Percentiles rank a stretch among this genome's conserved stretches.
phyloP scores from a whole-genome alignment of 2,329 filamentous ascomycete genomes.

The Colletotrichum kahawae region DNA sequence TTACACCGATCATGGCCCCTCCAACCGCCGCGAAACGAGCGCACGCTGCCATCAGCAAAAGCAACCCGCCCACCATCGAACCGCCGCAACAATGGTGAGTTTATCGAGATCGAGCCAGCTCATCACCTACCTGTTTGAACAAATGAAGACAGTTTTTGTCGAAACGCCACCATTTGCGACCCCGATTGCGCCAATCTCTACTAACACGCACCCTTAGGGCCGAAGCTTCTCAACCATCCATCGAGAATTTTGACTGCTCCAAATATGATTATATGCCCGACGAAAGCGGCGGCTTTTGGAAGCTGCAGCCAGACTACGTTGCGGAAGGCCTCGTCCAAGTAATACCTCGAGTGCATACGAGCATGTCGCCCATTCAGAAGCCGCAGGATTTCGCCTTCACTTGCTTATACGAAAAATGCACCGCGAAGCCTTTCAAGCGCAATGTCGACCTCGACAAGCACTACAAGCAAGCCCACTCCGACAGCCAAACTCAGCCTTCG shows the following conservation, averaged over 20 bases:
- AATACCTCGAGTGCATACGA: slow-evolving; percentile 16
- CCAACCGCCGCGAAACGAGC: slow-evolving; percentile 16
- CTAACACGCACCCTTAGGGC: slow-evolving; percentile 5
- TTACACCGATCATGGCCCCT: slow-evolving; percentile 9
- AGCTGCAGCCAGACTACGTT: slow-evolving; percentile 15
- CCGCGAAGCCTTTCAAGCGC: slow-evolving; percentile 51
- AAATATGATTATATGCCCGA: slow-evolving; percentile 22
- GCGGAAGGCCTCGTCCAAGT: slow-evolving; percentile 11
- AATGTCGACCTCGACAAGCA: slow-evolving; percentile 61
- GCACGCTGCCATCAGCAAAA: slow-evolving; percentile 11
- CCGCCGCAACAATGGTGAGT: not conserved
- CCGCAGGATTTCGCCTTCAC: slow-evolving; percentile 20
- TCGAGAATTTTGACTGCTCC: slow-evolving; percentile 22
- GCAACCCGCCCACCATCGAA: not conserved
- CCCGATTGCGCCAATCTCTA: not conserved
- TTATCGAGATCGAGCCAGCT: not conserved
- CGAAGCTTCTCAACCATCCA: not conserved
- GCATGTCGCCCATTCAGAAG: slow-evolving; percentile 16
- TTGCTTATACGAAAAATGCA: slow-evolving; percentile 47
- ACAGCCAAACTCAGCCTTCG: slow-evolving; percentile 14
- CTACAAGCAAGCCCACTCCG: slow-evolving; percentile 52
- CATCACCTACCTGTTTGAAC: not conserved
- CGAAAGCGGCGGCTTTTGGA: slow-evolving; percentile 23
- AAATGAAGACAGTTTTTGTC: not conserved
- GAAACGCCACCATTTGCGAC: not conserved